Percentiles rank a stretch among this genome's conserved stretches.
Evolutionary conservation across 306 rosid species (phyloP).

Genomic region (Vigna mungo): DNA sequence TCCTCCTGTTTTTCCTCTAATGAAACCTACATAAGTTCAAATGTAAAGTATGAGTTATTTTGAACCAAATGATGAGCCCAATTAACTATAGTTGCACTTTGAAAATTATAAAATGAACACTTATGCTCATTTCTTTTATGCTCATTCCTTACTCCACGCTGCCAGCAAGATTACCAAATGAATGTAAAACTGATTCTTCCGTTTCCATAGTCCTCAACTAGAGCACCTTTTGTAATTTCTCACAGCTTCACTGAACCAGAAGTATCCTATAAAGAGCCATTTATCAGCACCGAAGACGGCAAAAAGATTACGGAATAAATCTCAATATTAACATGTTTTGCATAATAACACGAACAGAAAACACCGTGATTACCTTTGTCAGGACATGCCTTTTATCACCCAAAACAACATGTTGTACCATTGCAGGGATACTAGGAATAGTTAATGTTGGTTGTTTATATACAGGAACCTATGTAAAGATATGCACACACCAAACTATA

Average conservation of each 20-base stretch:
- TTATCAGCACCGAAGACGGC: conserved; percentile 34
- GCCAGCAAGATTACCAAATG: conserved; percentile 2
- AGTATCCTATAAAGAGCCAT: conserved; percentile 69
- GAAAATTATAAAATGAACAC: background rate
- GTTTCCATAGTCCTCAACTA: conserved; percentile 93
- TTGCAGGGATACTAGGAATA: conserved; percentile 85
- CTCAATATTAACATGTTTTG: background rate
- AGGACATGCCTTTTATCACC: conserved; percentile 92
- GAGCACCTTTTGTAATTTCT: conserved; percentile 92
- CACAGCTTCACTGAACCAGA: conserved; percentile 95
- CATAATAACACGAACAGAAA: conserved; percentile 33
- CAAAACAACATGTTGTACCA: conserved; percentile 90
- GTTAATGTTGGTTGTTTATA: conserved; percentile 81
- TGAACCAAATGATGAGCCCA: conserved; percentile 30
- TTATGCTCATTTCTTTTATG: conserved; percentile 7
- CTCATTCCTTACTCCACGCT: too few species aligned
- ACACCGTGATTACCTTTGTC: conserved; percentile 76
- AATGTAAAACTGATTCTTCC: conserved; percentile 50
- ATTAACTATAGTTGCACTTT: conserved; percentile 39
- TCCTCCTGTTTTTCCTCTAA: conserved; percentile 90
- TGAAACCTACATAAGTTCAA: conserved; percentile 65
- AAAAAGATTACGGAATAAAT: conserved; percentile 3
- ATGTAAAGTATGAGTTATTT: conserved; percentile 42
- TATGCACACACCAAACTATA: too few species aligned
- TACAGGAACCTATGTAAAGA: conserved; percentile 69